Conservation (phyloP, 192 early-diverging fungal genomes). For the Cladochytrium replicatum region DNA sequence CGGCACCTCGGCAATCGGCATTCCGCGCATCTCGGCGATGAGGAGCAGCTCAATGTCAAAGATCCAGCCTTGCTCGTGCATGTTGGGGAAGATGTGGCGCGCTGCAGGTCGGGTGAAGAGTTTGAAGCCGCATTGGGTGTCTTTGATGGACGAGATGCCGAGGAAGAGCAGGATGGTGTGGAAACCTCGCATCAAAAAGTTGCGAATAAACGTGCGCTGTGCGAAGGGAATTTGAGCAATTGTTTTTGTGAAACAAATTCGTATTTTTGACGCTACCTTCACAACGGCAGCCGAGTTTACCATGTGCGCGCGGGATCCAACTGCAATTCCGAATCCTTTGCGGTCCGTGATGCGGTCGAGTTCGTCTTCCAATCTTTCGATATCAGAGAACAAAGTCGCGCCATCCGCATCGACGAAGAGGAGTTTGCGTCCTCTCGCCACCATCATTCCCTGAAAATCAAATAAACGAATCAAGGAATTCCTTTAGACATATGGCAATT, state of each 20-base stretch:
- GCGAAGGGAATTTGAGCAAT: no score
- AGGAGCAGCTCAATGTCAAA: conserved; percentile 95
- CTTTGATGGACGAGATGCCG: conserved; percentile 77
- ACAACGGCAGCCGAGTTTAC: conserved; percentile 74
- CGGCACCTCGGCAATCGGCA: conserved; percentile 79
- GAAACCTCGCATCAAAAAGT: conserved; percentile 90
- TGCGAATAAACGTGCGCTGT: conserved; percentile 86
- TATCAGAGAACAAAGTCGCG: conserved; percentile 82
- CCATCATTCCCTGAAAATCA: conserved; percentile 78
- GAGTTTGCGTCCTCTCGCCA: conserved; percentile 59
- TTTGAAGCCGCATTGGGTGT: conserved; percentile 99
- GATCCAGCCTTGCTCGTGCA: conserved; percentile 96
- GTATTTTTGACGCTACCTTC: no score
- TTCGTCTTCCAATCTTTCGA: conserved; percentile 44
- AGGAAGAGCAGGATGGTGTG: conserved; percentile 81
- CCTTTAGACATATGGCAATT: no score
- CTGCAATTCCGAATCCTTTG: conserved; percentile 54
- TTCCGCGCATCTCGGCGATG: conserved; percentile 56
- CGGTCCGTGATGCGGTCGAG: conserved; percentile 27
- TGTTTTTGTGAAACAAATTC: no score
- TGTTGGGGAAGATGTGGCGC: conserved; percentile 65
- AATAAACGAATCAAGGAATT: no score
- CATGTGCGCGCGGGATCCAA: conserved; percentile 90
- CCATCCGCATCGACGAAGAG: conserved; percentile 97
- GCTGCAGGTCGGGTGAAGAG: conserved; percentile 74